Evolutionary conservation across 352 stramenopile species (phyloP).

Genomic region (Globisporangium barbulae): DNA sequence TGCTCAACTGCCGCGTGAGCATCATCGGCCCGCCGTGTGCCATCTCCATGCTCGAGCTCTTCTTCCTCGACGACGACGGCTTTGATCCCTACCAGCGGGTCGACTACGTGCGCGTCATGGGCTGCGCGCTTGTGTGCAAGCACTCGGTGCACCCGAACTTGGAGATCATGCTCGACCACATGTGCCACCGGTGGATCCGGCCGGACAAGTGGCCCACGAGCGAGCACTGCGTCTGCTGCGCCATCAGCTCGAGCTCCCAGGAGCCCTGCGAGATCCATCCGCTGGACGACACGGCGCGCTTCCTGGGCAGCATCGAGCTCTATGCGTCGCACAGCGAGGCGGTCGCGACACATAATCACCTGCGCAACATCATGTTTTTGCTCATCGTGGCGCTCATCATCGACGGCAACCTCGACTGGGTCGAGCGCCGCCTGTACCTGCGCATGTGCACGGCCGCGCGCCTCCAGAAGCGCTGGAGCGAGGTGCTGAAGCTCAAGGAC

Average conservation of each 20-base stretch:
- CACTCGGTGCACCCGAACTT: slow-evolving; percentile 46
- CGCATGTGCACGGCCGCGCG: slow-evolving; percentile 34
- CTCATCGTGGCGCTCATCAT: slow-evolving; percentile 43
- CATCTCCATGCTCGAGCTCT: slow-evolving; percentile 30
- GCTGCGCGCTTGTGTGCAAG: slow-evolving; percentile 45
- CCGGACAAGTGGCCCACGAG: slow-evolving; percentile 27
- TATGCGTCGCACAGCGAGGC: slow-evolving; percentile 18
- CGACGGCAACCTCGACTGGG: slow-evolving; percentile 42
- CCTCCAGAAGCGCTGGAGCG: slow-evolving; percentile 36
- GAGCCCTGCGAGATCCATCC: slow-evolving; percentile 26
- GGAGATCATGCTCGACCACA: slow-evolving; percentile 53
- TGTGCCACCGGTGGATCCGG: slow-evolving; percentile 40
- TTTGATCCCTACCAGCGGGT: slow-evolving; percentile 42
- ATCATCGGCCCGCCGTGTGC: slow-evolving; percentile 45
- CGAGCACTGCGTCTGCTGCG: slow-evolving; percentile 26
- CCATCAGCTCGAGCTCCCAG: not conserved
- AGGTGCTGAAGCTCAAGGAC: slow-evolving; percentile 34
- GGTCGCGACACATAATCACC: slow-evolving; percentile 10
- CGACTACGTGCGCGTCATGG: slow-evolving; percentile 45
- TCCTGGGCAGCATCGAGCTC: slow-evolving; percentile 24
- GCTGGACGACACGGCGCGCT: slow-evolving; percentile 32
- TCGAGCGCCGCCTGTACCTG: slow-evolving; percentile 38
- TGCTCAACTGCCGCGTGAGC: slow-evolving; percentile 45
- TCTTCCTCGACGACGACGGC: slow-evolving; percentile 25
- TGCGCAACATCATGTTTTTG: slow-evolving; percentile 43